phyloP scores from a whole-genome alignment of 306 rosid genomes.

The Cicer arietinum region DNA sequence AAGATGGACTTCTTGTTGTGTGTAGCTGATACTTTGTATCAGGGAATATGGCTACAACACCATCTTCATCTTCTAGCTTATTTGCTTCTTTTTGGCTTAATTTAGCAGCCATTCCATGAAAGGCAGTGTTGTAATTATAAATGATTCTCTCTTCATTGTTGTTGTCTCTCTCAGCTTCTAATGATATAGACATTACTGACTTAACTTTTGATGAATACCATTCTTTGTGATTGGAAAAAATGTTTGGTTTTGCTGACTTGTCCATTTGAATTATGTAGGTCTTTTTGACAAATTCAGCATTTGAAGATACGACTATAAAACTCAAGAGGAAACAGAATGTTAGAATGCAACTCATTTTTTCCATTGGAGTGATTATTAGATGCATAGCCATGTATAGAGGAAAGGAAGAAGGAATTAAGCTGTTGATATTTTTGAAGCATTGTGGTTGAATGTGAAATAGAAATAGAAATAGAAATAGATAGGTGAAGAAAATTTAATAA shows the following conservation, averaged over 20 bases:
- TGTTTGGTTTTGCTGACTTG: constrained; percentile 70
- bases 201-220: constrained; percentile 82
- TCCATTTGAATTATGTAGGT: constrained; percentile 85
- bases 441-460: neutral
- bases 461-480: neutral
- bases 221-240: constrained; percentile 57
- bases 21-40: constrained; percentile 76
- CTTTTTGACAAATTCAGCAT: constrained; percentile 50
- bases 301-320: constrained; percentile 42
- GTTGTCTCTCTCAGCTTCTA: constrained; percentile 36
- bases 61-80: constrained; percentile 60
- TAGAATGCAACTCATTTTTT: constrained; percentile 49
- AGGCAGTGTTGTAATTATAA: constrained; percentile 69
- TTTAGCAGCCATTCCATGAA: constrained; percentile 80
- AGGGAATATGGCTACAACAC: constrained; percentile 74
- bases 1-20: constrained; percentile 83
- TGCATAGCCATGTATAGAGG: constrained; percentile 46
- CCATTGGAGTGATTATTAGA: constrained; percentile 39
- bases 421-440: constrained; percentile 4
- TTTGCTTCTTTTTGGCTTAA: constrained; percentile 62
- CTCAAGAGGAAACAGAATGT: constrained; percentile 48
- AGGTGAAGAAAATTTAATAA: constrained; percentile 34
- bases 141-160: constrained; percentile 60
- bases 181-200: constrained; percentile 49
- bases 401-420: neutral